phyloP scores from a whole-genome alignment of 2,329 filamentous ascomycete species.

The Pestalotiopsis sp. region DNA sequence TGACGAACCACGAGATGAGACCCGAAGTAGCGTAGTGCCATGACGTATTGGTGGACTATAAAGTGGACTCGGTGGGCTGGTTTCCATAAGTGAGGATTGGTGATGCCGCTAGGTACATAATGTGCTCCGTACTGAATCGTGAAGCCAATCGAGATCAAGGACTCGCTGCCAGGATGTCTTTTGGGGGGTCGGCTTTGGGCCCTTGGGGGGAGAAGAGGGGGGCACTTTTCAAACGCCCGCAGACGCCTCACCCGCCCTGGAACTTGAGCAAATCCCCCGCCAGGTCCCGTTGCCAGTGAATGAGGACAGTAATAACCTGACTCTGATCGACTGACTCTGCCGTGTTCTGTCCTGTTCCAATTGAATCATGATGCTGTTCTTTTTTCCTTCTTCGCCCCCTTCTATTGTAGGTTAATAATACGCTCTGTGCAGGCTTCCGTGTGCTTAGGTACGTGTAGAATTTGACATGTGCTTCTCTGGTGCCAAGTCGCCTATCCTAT shows the following conservation, averaged over 20 bases:
- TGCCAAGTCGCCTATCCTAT: neutral
- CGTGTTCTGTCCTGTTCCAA: no score
- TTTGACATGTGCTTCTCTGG: neutral
- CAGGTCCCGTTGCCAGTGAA: no score
- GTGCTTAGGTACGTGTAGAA: neutral
- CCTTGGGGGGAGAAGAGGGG: neutral
- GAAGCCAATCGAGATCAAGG: neutral
- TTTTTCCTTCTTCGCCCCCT: no score
- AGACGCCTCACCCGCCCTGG: neutral
- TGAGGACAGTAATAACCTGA: no score
- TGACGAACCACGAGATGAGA: neutral
- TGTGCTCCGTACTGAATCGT: neutral
- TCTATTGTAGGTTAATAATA: no score
- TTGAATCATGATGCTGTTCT: no score
- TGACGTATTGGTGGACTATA: slow-evolving; percentile 11
- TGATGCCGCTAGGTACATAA: neutral
- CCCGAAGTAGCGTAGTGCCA: slow-evolving; percentile 10
- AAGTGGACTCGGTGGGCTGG: slow-evolving; percentile 9
- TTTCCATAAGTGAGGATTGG: slow-evolving; percentile 1
- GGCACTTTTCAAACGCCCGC: neutral
- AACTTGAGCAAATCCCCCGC: no score
- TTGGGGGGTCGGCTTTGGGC: neutral
- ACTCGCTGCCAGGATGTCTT: neutral
- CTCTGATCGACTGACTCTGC: no score
- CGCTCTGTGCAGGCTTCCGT: no score